phyloP scores from a whole-genome alignment of 164 flowering plant species.

The Buxus sempervirens region DNA sequence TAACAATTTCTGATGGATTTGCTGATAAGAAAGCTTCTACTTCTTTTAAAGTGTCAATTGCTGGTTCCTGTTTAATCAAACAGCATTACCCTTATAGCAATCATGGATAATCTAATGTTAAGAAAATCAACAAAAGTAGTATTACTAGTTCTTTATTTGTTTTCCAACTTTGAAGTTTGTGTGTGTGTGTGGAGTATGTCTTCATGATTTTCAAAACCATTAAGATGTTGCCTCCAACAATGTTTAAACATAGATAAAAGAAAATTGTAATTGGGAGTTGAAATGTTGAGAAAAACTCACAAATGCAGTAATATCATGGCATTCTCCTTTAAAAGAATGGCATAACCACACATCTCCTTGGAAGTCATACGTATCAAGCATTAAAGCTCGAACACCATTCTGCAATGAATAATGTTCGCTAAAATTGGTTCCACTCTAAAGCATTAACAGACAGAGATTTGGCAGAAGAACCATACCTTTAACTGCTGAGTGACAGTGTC shows the following conservation, averaged over 20 bases:
- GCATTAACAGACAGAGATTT: neutral
- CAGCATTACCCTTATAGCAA: conserved; percentile 25
- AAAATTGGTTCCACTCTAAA: neutral
- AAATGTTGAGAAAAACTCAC: conserved; percentile 32
- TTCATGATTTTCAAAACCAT: no score
- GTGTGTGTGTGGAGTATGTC: no score
- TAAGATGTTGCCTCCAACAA: no score
- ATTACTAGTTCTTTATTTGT: no score
- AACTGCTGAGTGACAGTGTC: conserved; percentile 78
- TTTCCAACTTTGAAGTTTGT: no score
- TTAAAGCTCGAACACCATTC: conserved; percentile 82
- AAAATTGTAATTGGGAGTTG: no score
- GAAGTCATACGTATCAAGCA: conserved; percentile 84
- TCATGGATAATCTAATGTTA: conserved; percentile 12
- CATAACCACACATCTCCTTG: conserved; percentile 84
- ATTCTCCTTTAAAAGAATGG: conserved; percentile 71
- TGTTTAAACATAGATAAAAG: neutral
- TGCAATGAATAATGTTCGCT: conserved; percentile 15
- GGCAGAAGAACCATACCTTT: conserved; percentile 38
- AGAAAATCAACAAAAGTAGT: neutral
- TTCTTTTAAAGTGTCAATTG: conserved; percentile 59
- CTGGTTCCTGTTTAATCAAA: conserved; percentile 53
- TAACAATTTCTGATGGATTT: conserved; percentile 67
- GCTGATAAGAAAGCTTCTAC: conserved; percentile 53
- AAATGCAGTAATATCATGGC: conserved; percentile 63